Evolutionary conservation across 345 rosid species (phyloP), one percentile per base, ranked within the genome.

Genomic region (Balakata baccata): DNA sequence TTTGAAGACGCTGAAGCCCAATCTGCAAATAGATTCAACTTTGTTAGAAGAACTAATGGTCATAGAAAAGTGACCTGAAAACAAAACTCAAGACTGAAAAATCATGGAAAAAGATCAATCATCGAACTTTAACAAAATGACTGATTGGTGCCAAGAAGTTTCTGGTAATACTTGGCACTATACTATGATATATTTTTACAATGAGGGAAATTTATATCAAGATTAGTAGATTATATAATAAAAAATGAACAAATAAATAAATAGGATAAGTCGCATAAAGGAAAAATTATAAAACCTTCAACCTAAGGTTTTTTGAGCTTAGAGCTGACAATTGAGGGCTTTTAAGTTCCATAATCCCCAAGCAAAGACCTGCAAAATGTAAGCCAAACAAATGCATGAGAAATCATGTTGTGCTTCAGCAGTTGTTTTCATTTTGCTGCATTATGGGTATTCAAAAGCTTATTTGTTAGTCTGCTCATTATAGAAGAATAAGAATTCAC

Each of bases 11-110:
- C 49, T 66, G 71, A 66, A 46, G 64, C 66, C 79, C 75, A 75
- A 87, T 72, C 89, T 87, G 82, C 88, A 78, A 51, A 10, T 59
- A 60, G 37, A 67, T 71, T 47, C 47, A 70, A 78, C 1, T n/a
- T 45, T 58, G 54, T 43, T 16, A 47, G 56, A 46, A 8, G 11
- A 60, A 46, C 16, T 22, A 59, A 6, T 57, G 5, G 38, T 57
- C 22, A 43, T 39, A 13, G 22, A 47, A 52, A 5, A 29, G 29
- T 49, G 43, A 17, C 8, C 64, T 18, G 4, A 18, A 17, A 11
- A 37, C 12, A 34, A 34, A 29, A 68, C 9, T 51, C 71, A 29
- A 6, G 18, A 68, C 60, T 20, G 2, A 65, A 54, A 4, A 68
- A 20, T 60, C 9, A 72, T 14, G n/a, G 65, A 73, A 29, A 20